Conservation (phyloP, 2,329 filamentous ascomycete genomes). For the Cadophora sp. region DNA sequence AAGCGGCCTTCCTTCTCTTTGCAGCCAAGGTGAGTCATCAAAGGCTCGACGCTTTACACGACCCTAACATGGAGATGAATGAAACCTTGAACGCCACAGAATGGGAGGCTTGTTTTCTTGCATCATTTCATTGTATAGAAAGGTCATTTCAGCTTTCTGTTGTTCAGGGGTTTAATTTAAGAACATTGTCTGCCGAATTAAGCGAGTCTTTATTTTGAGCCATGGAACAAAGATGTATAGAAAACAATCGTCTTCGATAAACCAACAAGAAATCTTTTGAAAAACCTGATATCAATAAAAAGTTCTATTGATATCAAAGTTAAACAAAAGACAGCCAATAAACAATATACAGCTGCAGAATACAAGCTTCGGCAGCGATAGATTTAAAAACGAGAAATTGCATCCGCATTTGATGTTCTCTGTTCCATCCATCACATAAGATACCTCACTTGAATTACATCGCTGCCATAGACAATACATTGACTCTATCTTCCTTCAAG, state of each 20-base stretch:
- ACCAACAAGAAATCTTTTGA: not conserved
- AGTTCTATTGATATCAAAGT: not conserved
- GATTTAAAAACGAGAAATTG: not conserved
- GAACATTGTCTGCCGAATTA: not conserved
- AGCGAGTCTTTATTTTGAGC: not conserved
- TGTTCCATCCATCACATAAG: not conserved
- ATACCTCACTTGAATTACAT: not conserved
- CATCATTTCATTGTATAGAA: not conserved
- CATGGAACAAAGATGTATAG: not conserved
- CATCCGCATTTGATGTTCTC: not conserved
- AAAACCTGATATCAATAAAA: not conserved
- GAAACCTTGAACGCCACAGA: not conserved
- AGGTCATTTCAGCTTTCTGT: not conserved
- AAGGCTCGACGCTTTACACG: no score
- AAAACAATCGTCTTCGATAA: not conserved
- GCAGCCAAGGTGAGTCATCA: no score
- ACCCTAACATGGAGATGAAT: no score
- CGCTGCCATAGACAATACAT: not conserved
- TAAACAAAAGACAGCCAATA: not conserved
- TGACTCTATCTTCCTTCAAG: not conserved
- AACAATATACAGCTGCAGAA: not conserved
- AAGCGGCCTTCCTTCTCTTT: no score
- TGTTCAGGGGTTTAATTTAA: not conserved
- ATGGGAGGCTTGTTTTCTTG: no score
- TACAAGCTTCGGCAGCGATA: not conserved